phyloP scores from a whole-genome alignment of 257 asterid genomes.

The Solanum clarkiae region DNA sequence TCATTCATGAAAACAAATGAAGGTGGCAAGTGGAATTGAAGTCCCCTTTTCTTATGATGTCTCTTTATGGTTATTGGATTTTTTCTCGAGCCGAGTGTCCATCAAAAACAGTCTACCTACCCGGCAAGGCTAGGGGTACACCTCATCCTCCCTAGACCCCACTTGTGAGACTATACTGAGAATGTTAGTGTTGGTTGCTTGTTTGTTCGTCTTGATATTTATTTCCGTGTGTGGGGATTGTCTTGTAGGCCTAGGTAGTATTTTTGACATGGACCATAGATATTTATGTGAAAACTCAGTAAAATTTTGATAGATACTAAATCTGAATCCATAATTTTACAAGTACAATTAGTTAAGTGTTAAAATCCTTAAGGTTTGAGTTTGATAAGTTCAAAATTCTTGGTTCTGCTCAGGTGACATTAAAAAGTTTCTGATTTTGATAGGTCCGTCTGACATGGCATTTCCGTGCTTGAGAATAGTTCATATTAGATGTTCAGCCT shows the following conservation, averaged over 20 bases:
- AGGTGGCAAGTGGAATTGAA: not conserved
- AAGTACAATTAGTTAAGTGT: not conserved
- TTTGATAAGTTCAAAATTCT: not conserved
- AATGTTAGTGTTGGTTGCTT: too few species aligned
- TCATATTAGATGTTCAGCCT: not conserved
- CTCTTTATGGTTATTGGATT: not conserved
- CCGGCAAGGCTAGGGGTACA: too few species aligned
- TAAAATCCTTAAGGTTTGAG: not conserved
- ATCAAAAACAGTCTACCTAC: too few species aligned
- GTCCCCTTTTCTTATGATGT: not conserved
- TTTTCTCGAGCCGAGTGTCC: not conserved
- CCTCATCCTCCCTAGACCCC: too few species aligned
- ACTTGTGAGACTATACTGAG: too few species aligned
- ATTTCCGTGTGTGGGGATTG: not conserved
- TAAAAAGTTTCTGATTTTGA: not conserved
- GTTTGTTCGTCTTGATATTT: not conserved
- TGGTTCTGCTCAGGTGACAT: not conserved
- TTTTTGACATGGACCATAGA: not conserved
- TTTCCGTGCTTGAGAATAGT: not conserved
- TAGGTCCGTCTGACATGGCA: not conserved
- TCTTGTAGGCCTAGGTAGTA: not conserved
- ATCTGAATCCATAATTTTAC: not conserved
- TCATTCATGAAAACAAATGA: not conserved
- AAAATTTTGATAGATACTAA: not conserved
- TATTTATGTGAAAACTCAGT: not conserved